Conservation (phyloP, 2,329 filamentous ascomycete genomes). For the Teratosphaeriaceae sp. region DNA sequence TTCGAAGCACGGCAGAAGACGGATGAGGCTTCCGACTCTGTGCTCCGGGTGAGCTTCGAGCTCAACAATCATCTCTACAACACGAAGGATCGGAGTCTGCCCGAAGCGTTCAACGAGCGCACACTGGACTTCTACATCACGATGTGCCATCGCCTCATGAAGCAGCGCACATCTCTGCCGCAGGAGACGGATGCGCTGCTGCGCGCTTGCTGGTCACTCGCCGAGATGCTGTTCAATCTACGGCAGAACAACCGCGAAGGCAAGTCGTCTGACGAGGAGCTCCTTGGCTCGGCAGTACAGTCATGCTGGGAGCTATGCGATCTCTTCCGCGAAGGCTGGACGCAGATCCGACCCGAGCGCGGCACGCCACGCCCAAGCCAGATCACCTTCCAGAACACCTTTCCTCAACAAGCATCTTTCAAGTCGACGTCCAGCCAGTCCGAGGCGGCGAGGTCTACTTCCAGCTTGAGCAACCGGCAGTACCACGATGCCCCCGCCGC, state of each 20-base stretch:
- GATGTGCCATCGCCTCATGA: conserved; percentile 92
- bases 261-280: conserved; percentile 68
- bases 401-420: conserved; percentile 39
- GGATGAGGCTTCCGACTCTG: conserved; percentile 75
- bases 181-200: conserved; percentile 80
- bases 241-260: conserved; percentile 74
- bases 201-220: conserved; percentile 79
- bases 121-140: conserved; percentile 94
- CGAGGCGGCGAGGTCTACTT: conserved; percentile 33
- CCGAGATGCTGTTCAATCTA: conserved; percentile 88
- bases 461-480: conserved; percentile 40
- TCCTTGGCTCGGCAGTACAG: conserved; percentile 80
- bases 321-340: conserved; percentile 88
- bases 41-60: conserved; percentile 88
- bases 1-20: conserved; percentile 78
- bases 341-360: conserved; percentile 76
- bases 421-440: conserved; percentile 12
- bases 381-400: conserved; percentile 50
- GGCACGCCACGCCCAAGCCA: conserved; percentile 79
- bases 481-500: conserved; percentile 36
- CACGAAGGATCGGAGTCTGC: conserved; percentile 76
- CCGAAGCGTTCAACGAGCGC: conserved; percentile 79
- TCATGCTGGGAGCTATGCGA: conserved; percentile 94
- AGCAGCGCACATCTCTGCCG: conserved; percentile 70
- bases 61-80: conserved; percentile 94